Evolutionary conservation across 345 rosid species (phyloP).

Genomic region (Eucalyptus marginata): DNA sequence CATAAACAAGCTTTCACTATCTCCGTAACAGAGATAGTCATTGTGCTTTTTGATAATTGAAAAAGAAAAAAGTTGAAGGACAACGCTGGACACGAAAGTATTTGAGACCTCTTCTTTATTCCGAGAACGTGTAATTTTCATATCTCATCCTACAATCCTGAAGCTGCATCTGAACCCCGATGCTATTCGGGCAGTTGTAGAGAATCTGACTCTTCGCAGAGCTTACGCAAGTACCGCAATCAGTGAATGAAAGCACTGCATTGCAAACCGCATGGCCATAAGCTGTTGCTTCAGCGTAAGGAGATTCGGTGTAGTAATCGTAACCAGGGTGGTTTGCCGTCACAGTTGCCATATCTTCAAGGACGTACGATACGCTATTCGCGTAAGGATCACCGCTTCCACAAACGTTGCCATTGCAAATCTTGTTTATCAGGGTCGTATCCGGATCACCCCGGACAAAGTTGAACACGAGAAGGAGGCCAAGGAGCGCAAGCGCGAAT

Average conservation of each 20-base stretch:
- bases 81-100: not conserved
- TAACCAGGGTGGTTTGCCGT: not conserved
- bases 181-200: not conserved
- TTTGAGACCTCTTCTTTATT: not conserved
- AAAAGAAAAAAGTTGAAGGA: not conserved
- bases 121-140: not conserved
- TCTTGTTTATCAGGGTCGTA: not conserved
- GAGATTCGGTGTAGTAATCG: not conserved
- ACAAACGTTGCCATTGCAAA: not conserved
- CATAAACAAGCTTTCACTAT: not conserved
- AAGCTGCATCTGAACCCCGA: not conserved
- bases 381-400: not conserved
- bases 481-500: not conserved
- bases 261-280: not conserved
- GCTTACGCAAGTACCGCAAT: not conserved
- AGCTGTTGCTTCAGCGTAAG: not conserved
- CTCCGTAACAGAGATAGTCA: fast-evolving
- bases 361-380: not conserved
- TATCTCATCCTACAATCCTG: not conserved
- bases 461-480: not conserved
- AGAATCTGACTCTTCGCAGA: not conserved
- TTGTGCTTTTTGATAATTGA: not conserved
- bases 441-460: not conserved
- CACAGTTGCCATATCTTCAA: not conserved
- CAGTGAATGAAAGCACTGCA: not conserved